Evolutionary conservation across 352 stramenopile species (phyloP).

Genomic region (Phytophthora podocarpi): DNA sequence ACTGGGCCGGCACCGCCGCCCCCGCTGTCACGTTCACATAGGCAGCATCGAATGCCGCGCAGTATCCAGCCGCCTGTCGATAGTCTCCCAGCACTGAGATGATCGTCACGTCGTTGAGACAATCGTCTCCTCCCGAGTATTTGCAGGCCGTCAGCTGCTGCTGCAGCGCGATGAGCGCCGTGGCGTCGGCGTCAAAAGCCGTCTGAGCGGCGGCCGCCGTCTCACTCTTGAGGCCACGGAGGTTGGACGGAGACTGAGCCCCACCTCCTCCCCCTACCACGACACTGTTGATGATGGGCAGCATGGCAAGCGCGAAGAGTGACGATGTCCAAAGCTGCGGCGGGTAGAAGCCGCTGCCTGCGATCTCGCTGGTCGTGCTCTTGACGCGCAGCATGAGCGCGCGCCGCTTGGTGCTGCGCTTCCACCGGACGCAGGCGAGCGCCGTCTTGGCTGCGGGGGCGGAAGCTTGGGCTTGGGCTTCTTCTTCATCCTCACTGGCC

Average conservation of each 20-base stretch:
- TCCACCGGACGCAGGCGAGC: conserved; percentile 38
- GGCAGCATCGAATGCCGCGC: conserved; percentile 68
- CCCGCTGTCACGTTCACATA: conserved; percentile 53
- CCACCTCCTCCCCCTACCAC: conserved; percentile 32
- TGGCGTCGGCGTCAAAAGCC: conserved; percentile 41
- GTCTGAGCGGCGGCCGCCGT: conserved; percentile 24
- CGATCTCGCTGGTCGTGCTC: conserved; percentile 46
- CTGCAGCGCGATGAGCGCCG: conserved; percentile 42
- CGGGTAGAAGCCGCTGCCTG: conserved; percentile 45
- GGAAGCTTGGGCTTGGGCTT: not conserved
- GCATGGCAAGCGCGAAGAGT: conserved; percentile 43
- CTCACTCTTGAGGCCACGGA: conserved; percentile 30
- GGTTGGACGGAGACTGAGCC: not conserved
- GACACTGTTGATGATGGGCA: conserved; percentile 55
- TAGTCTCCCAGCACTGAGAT: conserved; percentile 61
- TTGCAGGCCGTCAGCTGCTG: conserved; percentile 65
- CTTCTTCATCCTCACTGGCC: too few relatives aligned
- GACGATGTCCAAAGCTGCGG: conserved; percentile 46
- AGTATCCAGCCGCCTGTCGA: conserved; percentile 50
- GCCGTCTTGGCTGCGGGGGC: not conserved
- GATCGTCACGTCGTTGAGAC: conserved; percentile 54
- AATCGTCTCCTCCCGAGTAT: conserved; percentile 67
- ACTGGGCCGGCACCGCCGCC: conserved; percentile 57
- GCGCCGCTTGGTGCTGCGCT: conserved; percentile 17
- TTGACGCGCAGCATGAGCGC: conserved; percentile 42